Conservation (phyloP, 352 stramenopile species). For the Pythium guiyangense region DNA sequence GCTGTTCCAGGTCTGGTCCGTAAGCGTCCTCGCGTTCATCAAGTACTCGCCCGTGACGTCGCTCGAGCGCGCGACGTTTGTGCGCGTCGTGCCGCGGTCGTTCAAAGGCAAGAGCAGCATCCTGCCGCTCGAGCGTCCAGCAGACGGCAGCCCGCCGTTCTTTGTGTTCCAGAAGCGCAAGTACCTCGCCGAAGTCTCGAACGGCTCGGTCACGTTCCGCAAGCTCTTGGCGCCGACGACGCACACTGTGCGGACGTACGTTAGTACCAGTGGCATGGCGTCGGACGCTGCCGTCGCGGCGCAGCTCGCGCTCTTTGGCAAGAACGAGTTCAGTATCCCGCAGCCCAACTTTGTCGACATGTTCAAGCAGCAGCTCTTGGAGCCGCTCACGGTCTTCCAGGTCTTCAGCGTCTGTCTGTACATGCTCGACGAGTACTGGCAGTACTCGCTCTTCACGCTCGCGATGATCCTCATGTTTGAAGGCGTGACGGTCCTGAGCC, state of each 20-base stretch:
- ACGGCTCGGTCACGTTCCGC: conserved; percentile 55
- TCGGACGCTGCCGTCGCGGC: conserved; percentile 34
- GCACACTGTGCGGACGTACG: conserved; percentile 61
- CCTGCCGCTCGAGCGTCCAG: conserved; percentile 47
- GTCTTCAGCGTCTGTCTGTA: conserved; percentile 98
- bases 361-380: conserved; percentile 96
- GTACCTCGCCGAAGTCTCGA: conserved; percentile 54
- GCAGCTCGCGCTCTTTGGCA: conserved; percentile 72
- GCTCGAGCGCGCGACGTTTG: conserved; percentile 61
- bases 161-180: conserved; percentile 91
- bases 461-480: conserved; percentile 99
- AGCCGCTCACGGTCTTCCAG: conserved; percentile 99
- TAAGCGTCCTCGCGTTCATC: conserved; percentile 74
- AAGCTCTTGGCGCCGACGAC: conserved; percentile 73
- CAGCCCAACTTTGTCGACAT: conserved; percentile 94
- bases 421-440: conserved; percentile 99
- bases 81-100: conserved; percentile 79
- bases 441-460: conserved; percentile 99
- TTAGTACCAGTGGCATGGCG: conserved; percentile 38
- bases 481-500: conserved; percentile 92
- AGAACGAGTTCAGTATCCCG: conserved; percentile 94
- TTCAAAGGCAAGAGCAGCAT: conserved; percentile 89
- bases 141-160: conserved; percentile 40
- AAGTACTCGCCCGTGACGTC: conserved; percentile 77
- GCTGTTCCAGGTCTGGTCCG: conserved; percentile 87